Percentiles rank a stretch among this genome's conserved stretches.
phyloP scores from a whole-genome alignment of 495 filamentous ascomycete species.

The Annulohypoxylon moriforme region DNA sequence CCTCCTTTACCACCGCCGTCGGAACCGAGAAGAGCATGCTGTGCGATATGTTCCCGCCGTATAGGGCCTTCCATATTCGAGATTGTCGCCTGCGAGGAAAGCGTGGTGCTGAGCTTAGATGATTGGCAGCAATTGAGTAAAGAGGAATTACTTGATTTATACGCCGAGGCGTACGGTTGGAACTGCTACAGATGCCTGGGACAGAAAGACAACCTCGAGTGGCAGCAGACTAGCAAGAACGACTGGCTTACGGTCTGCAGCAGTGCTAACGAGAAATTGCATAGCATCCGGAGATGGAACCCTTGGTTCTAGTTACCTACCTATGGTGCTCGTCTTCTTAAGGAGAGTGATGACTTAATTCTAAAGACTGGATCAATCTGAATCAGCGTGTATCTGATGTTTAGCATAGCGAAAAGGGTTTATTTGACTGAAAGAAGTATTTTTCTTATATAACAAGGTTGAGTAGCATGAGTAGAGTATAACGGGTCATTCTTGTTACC shows the following conservation, averaged over 20 bases:
- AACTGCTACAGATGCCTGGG: slow-evolving; percentile 37
- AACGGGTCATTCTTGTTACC: not conserved
- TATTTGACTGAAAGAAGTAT: no score
- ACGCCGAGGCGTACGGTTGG: slow-evolving; percentile 40
- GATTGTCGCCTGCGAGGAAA: slow-evolving; percentile 38
- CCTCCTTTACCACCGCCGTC: slow-evolving; percentile 5
- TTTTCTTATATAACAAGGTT: not conserved
- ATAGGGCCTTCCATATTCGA: slow-evolving; percentile 41
- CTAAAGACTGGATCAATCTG: not conserved
- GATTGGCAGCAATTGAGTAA: slow-evolving; percentile 31
- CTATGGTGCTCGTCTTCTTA: not conserved
- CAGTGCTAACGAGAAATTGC: slow-evolving; percentile 29
- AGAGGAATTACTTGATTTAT: slow-evolving; percentile 35
- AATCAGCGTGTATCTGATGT: not conserved
- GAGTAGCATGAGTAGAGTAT: not conserved
- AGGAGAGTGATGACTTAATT: not conserved
- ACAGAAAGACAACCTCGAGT: slow-evolving; percentile 33
- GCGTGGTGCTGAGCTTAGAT: slow-evolving; percentile 37
- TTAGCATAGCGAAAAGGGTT: not conserved
- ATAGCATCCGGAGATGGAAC: slow-evolving; percentile 34
- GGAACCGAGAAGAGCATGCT: slow-evolving; percentile 26
- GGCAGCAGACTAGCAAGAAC: slow-evolving; percentile 39
- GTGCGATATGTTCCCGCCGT: slow-evolving; percentile 33
- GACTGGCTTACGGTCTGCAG: slow-evolving; percentile 38
- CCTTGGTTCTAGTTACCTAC: slow-evolving; percentile 27